These are phyloP conservation scores for Cadophora sp. DNA, from an alignment of 2,329 filamentous ascomycete genomes.

Conservation along the genomic window DNA sequence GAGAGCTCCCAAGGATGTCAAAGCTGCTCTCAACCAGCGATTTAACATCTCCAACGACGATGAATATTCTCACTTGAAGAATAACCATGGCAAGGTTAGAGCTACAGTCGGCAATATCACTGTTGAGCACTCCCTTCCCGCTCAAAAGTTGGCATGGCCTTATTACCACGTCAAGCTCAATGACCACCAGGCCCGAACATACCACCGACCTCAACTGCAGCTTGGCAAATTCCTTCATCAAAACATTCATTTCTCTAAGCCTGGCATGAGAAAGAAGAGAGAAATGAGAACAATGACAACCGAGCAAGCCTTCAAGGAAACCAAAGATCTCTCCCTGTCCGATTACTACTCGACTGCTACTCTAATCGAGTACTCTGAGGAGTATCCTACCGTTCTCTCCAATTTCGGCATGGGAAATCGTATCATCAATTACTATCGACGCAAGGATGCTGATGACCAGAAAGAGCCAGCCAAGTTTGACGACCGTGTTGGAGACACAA, in stretches of 20 bases:
- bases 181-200: slow-evolving; percentile 75
- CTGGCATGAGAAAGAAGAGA: slow-evolving; percentile 79
- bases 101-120: slow-evolving; percentile 89
- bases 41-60: slow-evolving; percentile 98
- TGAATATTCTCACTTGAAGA: slow-evolving; percentile 93
- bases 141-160: slow-evolving; percentile 89
- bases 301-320: slow-evolving; percentile 78
- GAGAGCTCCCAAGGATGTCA: slow-evolving; percentile 71
- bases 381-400: slow-evolving; percentile 87
- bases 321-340: slow-evolving; percentile 82
- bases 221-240: slow-evolving; percentile 73
- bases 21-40: slow-evolving; percentile 76
- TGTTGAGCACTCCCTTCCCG: slow-evolving; percentile 94
- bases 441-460: slow-evolving; percentile 70
- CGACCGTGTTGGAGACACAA: slow-evolving; percentile 86
- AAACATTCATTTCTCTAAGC: slow-evolving; percentile 74
- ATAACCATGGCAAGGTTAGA: slow-evolving; percentile 95
- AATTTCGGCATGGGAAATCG: slow-evolving; percentile 98
- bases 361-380: slow-evolving; percentile 94
- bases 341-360: slow-evolving; percentile 85
- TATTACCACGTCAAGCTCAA: slow-evolving; percentile 91
- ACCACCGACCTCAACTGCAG: slow-evolving; percentile 80
- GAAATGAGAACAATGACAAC: slow-evolving; percentile 80
- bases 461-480: slow-evolving; percentile 47
- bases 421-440: slow-evolving; percentile 95